phyloP scores from a whole-genome alignment of 2,329 filamentous ascomycete species.

The Colletotrichum sansevieriae region DNA sequence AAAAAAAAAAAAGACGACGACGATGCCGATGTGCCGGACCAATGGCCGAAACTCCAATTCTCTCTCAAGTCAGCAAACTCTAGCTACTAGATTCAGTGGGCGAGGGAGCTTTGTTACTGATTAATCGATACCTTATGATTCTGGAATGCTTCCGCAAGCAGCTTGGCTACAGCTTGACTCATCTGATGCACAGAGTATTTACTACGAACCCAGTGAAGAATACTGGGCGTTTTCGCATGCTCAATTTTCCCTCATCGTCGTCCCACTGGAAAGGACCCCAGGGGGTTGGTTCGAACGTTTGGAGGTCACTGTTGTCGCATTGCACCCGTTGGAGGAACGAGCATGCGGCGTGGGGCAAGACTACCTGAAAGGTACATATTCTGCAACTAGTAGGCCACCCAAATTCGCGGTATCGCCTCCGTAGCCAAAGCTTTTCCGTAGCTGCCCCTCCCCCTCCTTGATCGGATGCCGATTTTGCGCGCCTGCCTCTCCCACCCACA shows the following conservation, averaged over 20 bases:
- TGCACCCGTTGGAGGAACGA: slow-evolving; percentile 2
- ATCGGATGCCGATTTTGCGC: slow-evolving; percentile 41
- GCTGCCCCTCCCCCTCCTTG: slow-evolving; percentile 41
- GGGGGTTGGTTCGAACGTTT: slow-evolving; percentile 9
- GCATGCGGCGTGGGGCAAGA: slow-evolving; percentile 32
- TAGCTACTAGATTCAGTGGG: slow-evolving; percentile 22
- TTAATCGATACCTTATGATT: no score
- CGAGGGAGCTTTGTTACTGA: not conserved
- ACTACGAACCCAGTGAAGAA: not conserved
- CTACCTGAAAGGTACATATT: slow-evolving; percentile 29
- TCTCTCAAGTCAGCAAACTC: slow-evolving; percentile 15
- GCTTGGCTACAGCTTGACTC: not conserved
- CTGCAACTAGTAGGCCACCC: not conserved
- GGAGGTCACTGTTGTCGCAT: slow-evolving; percentile 29
- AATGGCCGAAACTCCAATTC: slow-evolving; percentile 35
- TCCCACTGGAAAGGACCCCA: slow-evolving; percentile 15
- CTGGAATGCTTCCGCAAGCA: not conserved
- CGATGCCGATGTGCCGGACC: slow-evolving; percentile 9
- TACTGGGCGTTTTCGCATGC: not conserved
- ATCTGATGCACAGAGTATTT: no score
- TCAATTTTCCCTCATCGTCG: slow-evolving; percentile 13
- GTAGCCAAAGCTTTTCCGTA: slow-evolving; percentile 27
- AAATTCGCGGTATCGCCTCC: slow-evolving; percentile 3
- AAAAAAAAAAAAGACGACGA: no score
- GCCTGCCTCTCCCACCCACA: slow-evolving; percentile 28